phyloP scores from a whole-genome alignment of 1,284 basidiomycete genomes.

The Spongiforma sp. region DNA sequence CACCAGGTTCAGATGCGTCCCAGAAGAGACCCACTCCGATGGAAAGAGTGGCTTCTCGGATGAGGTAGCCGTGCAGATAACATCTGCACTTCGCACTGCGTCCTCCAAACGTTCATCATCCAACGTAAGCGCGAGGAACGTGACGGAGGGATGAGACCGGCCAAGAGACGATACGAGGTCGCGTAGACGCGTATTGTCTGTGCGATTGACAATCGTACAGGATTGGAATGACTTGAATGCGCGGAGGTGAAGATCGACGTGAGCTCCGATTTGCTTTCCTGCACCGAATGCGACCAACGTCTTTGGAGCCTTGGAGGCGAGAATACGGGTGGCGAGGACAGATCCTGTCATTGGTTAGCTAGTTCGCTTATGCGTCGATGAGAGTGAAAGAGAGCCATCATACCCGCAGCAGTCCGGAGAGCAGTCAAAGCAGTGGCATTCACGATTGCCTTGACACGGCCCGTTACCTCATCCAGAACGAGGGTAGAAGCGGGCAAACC shows the following conservation, averaged over 20 bases:
- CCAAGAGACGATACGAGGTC: slow-evolving; percentile 48
- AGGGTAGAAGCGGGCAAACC: slow-evolving; percentile 82
- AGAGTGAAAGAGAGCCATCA: slow-evolving; percentile 19
- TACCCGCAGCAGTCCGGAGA: slow-evolving; percentile 80
- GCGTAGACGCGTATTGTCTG: slow-evolving; percentile 54
- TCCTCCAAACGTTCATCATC: slow-evolving; percentile 21
- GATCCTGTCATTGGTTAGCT: slow-evolving; percentile 59
- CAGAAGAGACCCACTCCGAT: slow-evolving; percentile 59
- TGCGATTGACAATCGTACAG: slow-evolving; percentile 71
- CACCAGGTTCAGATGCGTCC: slow-evolving; percentile 77
- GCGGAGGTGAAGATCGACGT: slow-evolving; percentile 67
- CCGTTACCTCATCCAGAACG: slow-evolving; percentile 73
- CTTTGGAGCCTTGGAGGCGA: slow-evolving; percentile 49
- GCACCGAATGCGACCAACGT: slow-evolving; percentile 76
- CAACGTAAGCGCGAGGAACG: slow-evolving; percentile 31
- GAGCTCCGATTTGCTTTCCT: slow-evolving; percentile 70
- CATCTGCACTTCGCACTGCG: slow-evolving; percentile 48
- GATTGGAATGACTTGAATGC: slow-evolving; percentile 59
- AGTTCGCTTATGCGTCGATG: neutral
- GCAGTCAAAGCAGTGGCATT: slow-evolving; percentile 82
- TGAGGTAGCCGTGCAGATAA: slow-evolving; percentile 81
- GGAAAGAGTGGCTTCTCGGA: slow-evolving; percentile 75
- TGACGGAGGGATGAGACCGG: slow-evolving; percentile 46
- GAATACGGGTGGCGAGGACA: slow-evolving; percentile 65
- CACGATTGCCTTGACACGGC: slow-evolving; percentile 70